Base-by-base conservation (phyloP, 306 rosid genomes). In the Sindora glabra region DNA sequence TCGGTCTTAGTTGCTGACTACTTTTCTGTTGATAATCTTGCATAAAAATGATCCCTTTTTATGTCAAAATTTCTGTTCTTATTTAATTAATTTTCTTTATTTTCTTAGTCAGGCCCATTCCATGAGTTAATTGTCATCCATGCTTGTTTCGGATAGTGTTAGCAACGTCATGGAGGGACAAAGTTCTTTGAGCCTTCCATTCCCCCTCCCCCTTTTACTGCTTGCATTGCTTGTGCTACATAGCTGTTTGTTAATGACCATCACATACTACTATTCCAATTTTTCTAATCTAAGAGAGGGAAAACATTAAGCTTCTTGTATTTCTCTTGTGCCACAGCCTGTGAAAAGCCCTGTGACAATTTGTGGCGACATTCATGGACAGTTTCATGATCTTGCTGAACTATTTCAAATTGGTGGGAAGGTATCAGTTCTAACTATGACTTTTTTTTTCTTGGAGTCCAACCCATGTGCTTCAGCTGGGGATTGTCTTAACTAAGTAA, bases 281-380 rank as follows among this genome's bases (percentile, higher is more conserved):
- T 21, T 50, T 57, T 51, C 38, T 34, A 40, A 37, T 57, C 25
- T 10, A 26, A 36, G 16, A 54, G 48, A 40, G 64, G 11, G 66
- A 54, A 57, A 49, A 40, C 21, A 59, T 65, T 74, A 59, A 77
- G 60, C 56, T 19, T 10, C 51, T 65, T 54, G 14, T 48, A 25
- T 68, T 23, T 55, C 48, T 68, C 54, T 26, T 79, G 67, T 74
- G 34, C 60, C 33, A 32, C 94, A 92, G 99, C 99, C 99, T 68
- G 99, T 92, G 79, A 86, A 84, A 81, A 92, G 99, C 83, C 99
- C 99, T 0, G 99, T 92, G 74, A 92, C 99, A 62, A 88, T 92
- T 56, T 92, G 99, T 73, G 99, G 99, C 1, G 99, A 92, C 81
- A 92, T 92, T 70, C 99, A 92, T 67, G 99, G 99, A 67, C 99